Evolutionary conservation across 2,329 filamentous ascomycete genomes (phyloP), one percentile per base, ranked within the genome.

Genomic region (Sporothrix brasiliensis): DNA sequence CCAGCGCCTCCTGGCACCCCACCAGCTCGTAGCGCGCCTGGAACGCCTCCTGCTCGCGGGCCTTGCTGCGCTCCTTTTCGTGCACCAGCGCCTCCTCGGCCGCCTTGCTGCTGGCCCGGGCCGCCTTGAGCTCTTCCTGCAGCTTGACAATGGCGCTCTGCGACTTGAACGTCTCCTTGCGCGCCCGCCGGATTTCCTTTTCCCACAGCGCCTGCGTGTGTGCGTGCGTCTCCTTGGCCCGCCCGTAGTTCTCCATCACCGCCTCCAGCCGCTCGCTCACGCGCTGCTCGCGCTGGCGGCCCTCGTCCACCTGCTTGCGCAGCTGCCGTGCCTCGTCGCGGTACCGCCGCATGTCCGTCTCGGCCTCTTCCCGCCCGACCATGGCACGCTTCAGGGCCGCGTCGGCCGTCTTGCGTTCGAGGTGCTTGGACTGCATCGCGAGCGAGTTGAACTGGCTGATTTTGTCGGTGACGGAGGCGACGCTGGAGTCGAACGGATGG

Each of bases 151-250:
- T 84, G 13, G 82, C 79, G 2, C 89, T 91, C 74, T 91, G 89
- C n/a, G 87, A 86, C 77, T 92, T 92, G 83, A 92, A 92, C 2
- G 88, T 88, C 75, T 92, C 91, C 75, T 92, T 92, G 66, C 89
- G 84, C 11, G 87, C 85, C 70, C 88, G 84, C 69, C 90, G 86
- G 56, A 92, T 88, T 78, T 92, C 90, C 77, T 92, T 92, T 75
- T 92, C 90, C 86, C 90, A 92, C 11, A 91, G 79, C 24, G 87
- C 81, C 78, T 90, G 87, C 11, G 88, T 89, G 76, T 90, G 88
- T 52, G 86, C 84, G 74, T 90, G 85, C 50, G 88, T 90, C 76
- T 91, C 90, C 78, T 92, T 92, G 67, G 87, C 86, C 72, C 88
- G 88, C 41, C 87, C 86, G 75, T 90, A 90, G 77, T 89, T 90